Evolutionary conservation across 805 yeast species (phyloP).

Genomic region (Suhomyces pyralidae): DNA sequence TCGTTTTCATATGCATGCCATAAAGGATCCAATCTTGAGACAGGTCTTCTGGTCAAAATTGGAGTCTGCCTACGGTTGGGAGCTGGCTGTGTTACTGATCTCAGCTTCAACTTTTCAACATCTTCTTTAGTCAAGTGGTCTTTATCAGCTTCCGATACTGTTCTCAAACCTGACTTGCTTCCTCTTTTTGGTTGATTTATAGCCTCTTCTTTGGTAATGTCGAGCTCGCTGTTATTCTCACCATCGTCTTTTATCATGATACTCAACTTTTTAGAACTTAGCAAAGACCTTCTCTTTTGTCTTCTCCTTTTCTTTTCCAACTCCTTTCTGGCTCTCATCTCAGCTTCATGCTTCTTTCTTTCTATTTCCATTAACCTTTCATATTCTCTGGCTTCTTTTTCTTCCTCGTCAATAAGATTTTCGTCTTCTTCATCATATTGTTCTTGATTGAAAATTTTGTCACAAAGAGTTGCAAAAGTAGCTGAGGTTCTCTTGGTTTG

Average conservation of each 20-base stretch:
- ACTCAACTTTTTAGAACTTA: conserved; percentile 36
- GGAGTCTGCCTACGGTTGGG: conserved; percentile 32
- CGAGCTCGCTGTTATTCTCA: conserved; percentile 15
- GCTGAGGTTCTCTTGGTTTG: conserved; percentile 75
- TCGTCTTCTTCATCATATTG: conserved; percentile 49
- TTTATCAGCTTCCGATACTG: conserved; percentile 33
- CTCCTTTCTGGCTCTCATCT: conserved; percentile 44
- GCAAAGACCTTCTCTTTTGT: conserved; percentile 39
- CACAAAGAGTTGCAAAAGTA: conserved; percentile 75
- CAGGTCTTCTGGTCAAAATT: conserved; percentile 51
- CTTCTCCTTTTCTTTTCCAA: conserved; percentile 45
- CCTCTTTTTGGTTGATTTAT: conserved; percentile 38
- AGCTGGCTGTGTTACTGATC: conserved; percentile 46
- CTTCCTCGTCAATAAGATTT: conserved; percentile 41
- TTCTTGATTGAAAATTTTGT: conserved; percentile 72
- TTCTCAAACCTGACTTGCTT: conserved; percentile 27
- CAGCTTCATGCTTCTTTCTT: conserved; percentile 52
- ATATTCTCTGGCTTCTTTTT: conserved; percentile 40
- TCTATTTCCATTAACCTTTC: conserved; percentile 48
- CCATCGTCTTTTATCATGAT: conserved; percentile 36
- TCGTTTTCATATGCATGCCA: conserved; percentile 50
- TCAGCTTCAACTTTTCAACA: conserved; percentile 40
- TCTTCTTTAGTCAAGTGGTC: conserved; percentile 44
- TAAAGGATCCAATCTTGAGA: conserved; percentile 56
- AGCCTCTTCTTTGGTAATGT: conserved; percentile 23